Evolutionary conservation across 148 eudicot species (phyloP).

Genomic region (Amaranthus cruentus): DNA sequence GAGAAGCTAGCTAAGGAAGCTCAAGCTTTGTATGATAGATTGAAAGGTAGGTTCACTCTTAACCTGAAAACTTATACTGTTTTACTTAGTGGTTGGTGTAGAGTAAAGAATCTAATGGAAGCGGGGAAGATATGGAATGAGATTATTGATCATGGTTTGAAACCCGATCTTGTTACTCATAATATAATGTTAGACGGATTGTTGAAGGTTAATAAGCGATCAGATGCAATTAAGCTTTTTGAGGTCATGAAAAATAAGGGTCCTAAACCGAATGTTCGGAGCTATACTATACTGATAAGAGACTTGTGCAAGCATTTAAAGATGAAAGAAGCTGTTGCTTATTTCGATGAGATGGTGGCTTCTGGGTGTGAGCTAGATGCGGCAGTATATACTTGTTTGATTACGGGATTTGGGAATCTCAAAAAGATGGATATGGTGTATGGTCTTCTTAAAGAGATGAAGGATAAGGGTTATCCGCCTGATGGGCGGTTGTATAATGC

Average conservation of each 20-base stretch:
- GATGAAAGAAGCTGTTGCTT: constrained; percentile 59
- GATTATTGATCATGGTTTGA: constrained; percentile 73
- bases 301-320: constrained; percentile 68
- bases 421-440: constrained; percentile 74
- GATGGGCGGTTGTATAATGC: constrained; percentile 72
- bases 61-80: constrained; percentile 51
- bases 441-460: constrained; percentile 67
- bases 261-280: constrained; percentile 64
- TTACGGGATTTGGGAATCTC: constrained; percentile 72
- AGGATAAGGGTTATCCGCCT: constrained; percentile 62
- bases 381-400: constrained; percentile 77
- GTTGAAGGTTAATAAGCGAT: constrained; percentile 54
- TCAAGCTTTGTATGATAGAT: constrained; percentile 50
- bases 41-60: constrained; percentile 55
- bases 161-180: constrained; percentile 73
- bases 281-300: constrained; percentile 72
- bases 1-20: constrained; percentile 80
- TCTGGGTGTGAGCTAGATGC: constrained; percentile 70
- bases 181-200: constrained; percentile 82
- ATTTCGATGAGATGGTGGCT: constrained; percentile 56
- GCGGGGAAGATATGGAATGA: constrained; percentile 85
- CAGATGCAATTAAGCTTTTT: constrained; percentile 76
- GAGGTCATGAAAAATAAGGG: constrained; percentile 86
- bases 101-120: constrained; percentile 68
- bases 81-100: constrained; percentile 80